Conservation (phyloP, 1,284 basidiomycete genomes). For the Rhodotorula mucilaginosa region DNA sequence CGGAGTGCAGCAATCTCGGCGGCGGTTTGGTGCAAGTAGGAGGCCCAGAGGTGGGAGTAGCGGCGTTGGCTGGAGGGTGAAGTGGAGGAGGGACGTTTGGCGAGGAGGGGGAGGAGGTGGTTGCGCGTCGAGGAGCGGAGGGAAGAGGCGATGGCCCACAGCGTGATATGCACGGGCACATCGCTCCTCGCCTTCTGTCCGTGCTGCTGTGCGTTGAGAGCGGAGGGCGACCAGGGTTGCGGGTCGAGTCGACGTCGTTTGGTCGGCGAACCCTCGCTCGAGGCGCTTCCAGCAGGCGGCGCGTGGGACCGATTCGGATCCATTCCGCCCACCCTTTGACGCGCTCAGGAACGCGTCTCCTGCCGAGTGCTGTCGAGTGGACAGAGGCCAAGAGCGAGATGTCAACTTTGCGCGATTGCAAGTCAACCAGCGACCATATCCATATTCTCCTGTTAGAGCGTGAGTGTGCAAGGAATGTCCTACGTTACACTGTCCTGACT, state of each 20-base stretch:
- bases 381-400: background rate
- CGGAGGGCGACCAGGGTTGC: background rate
- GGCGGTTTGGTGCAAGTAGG: slow-evolving; percentile 1
- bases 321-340: background rate
- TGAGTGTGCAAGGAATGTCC: no score
- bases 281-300: background rate
- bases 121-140: slow-evolving; percentile 9
- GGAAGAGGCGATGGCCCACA: slow-evolving; percentile 19
- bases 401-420: background rate
- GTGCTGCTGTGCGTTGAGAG: background rate
- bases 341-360: background rate
- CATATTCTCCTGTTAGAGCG: no score
- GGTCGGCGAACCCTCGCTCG: background rate
- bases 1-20: slow-evolving; percentile 13
- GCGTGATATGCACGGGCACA: slow-evolving; percentile 4
- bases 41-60: slow-evolving; percentile 13
- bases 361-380: no score
- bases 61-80: slow-evolving; percentile 1
- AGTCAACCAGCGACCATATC: background rate
- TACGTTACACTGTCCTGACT: no score
- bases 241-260: slow-evolving; percentile 4
- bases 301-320: background rate
- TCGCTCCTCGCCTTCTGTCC: background rate
- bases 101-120: slow-evolving; percentile 16
- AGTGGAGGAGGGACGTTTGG: slow-evolving; percentile 14